Conservation (phyloP, 2,329 filamentous ascomycete species). For the Nigrospora oryzae region DNA sequence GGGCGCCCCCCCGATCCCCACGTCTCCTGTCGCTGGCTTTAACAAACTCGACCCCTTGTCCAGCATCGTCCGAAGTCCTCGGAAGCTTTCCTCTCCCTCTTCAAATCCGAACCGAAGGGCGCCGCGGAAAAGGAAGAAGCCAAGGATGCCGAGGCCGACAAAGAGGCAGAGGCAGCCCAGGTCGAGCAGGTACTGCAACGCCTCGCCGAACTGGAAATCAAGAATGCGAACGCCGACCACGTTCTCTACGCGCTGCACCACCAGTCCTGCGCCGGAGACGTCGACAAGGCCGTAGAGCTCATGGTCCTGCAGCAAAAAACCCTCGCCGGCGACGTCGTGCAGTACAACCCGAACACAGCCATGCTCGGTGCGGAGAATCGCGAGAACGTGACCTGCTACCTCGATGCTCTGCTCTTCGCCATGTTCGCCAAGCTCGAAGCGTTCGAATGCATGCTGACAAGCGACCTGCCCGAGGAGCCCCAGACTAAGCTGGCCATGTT, state of each 20-base stretch:
- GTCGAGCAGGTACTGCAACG: conserved; percentile 24
- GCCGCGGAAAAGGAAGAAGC: conserved; percentile 31
- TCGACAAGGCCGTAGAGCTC: conserved; percentile 67
- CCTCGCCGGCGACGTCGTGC: conserved; percentile 67
- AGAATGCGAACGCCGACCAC: conserved; percentile 46
- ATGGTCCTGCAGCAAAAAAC: conserved; percentile 74
- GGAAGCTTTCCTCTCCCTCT: conserved; percentile 55
- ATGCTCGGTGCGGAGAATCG: conserved; percentile 85
- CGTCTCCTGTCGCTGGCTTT: not conserved
- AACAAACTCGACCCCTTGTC: not conserved
- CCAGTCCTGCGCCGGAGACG: conserved; percentile 58
- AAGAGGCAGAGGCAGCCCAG: conserved; percentile 34
- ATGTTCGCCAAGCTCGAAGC: conserved; percentile 90
- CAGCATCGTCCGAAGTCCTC: conserved; percentile 44
- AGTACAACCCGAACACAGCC: conserved; percentile 61
- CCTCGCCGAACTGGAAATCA: conserved; percentile 31
- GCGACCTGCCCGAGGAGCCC: conserved; percentile 63
- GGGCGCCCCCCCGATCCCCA: conserved; percentile 3
- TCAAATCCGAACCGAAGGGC: conserved; percentile 53
- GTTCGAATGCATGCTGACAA: conserved; percentile 88
- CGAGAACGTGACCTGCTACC: conserved; percentile 82
- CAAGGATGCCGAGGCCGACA: conserved; percentile 36
- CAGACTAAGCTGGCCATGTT: conserved; percentile 68
- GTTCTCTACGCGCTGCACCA: conserved; percentile 48
- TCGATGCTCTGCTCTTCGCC: conserved; percentile 85